Conservation (phyloP, 1,139 yeast species). For the Sugiyamaella paludigena region DNA sequence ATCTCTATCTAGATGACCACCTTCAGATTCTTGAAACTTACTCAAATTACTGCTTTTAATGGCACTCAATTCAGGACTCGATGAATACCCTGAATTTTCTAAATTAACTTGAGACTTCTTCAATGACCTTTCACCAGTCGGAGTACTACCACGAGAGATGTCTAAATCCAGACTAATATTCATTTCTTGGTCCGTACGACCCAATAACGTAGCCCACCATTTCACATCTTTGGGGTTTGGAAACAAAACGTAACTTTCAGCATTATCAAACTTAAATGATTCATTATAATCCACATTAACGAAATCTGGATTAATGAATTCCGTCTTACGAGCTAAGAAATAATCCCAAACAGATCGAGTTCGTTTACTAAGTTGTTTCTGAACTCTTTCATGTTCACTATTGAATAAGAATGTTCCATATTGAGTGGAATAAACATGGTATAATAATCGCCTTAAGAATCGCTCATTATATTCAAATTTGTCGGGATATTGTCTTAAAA, state of each 20-base stretch:
- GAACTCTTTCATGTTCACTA: slow-evolving; percentile 60
- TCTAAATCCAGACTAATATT: slow-evolving; percentile 37
- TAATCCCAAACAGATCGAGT: slow-evolving; percentile 94
- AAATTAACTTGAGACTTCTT: slow-evolving; percentile 3
- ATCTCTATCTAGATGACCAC: background rate
- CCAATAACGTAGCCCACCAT: slow-evolving; percentile 89
- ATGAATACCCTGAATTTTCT: slow-evolving; percentile 3
- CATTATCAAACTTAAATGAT: slow-evolving; percentile 38
- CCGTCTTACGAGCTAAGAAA: slow-evolving; percentile 70
- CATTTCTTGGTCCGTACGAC: slow-evolving; percentile 78
- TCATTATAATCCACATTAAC: slow-evolving; percentile 1
- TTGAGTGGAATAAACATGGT: slow-evolving; percentile 90
- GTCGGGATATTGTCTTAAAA: slow-evolving; percentile 65
- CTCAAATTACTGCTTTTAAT: background rate
- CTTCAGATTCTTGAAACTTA: no score
- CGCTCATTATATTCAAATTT: slow-evolving; percentile 86
- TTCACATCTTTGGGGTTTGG: slow-evolving; percentile 66
- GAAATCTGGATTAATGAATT: slow-evolving; percentile 52
- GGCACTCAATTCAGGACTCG: slow-evolving; percentile 6
- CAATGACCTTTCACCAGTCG: background rate
- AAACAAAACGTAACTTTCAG: slow-evolving; percentile 48
- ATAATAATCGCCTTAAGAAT: slow-evolving; percentile 74
- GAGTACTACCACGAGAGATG: slow-evolving; percentile 10
- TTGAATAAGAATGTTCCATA: slow-evolving; percentile 87
- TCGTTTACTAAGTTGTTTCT: slow-evolving; percentile 42